Conservation (phyloP, 371 early-diverging fungal genomes). For the Mucor plumbeus region DNA sequence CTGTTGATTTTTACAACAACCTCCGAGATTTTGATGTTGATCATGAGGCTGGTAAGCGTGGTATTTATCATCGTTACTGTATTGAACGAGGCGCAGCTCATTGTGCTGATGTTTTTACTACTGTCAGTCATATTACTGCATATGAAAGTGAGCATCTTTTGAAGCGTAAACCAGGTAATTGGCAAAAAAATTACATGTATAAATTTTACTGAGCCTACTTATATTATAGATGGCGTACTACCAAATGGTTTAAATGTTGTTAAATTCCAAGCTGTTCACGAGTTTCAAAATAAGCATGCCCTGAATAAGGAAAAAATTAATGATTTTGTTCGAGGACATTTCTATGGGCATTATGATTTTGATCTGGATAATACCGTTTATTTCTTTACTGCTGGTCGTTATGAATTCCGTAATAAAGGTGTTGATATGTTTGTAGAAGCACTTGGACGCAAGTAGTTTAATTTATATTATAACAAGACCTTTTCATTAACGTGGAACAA, state of each 20-base stretch:
- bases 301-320: constrained; percentile 92
- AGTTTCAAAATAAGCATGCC: constrained; percentile 97
- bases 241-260: constrained; percentile 97
- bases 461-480: too few relatives aligned
- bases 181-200: neutral
- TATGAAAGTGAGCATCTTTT: constrained; percentile 94
- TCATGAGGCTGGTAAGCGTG: constrained; percentile 94
- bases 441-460: constrained; percentile 73
- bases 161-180: constrained; percentile 88
- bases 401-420: constrained; percentile 97
- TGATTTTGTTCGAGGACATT: constrained; percentile 96
- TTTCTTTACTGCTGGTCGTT: constrained; percentile 97
- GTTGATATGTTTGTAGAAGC: constrained; percentile 96
- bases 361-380: constrained; percentile 95
- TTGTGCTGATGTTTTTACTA: constrained; percentile 95
- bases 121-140: constrained; percentile 96
- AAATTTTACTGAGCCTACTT: neutral
- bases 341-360: constrained; percentile 95
- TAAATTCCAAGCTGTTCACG: constrained; percentile 95
- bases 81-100: constrained; percentile 96
- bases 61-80: constrained; percentile 97
- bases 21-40: constrained; percentile 93
- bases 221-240: constrained; percentile 82
- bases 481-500: neutral
- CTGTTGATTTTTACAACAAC: constrained; percentile 96